Conservation (phyloP, 2,329 filamentous ascomycete genomes). For the Penicillium sp. region DNA sequence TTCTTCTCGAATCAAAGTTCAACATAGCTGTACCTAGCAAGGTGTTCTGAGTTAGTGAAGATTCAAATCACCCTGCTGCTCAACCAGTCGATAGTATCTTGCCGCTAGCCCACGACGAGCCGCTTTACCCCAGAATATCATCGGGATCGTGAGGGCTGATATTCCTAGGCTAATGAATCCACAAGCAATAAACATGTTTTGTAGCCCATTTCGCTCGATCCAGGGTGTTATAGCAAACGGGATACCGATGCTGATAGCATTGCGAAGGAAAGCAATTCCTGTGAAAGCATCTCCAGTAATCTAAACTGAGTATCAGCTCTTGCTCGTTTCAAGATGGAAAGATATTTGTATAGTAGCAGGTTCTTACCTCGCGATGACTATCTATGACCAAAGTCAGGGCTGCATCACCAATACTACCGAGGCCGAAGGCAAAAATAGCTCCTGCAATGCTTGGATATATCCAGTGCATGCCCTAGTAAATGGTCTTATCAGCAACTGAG, state of each 20-base stretch:
- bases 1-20: no score
- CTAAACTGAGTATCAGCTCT: not conserved
- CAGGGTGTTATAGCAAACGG: constrained; percentile 37
- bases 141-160: constrained; percentile 21
- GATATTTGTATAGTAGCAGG: not conserved
- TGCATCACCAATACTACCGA: constrained; percentile 44
- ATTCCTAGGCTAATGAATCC: constrained; percentile 31
- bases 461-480: constrained; percentile 48
- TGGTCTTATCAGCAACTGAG: not conserved
- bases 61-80: constrained; percentile 4
- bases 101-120: constrained; percentile 14
- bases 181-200: constrained; percentile 33
- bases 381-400: constrained; percentile 26
- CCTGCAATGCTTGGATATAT: constrained; percentile 45
- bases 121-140: constrained; percentile 29
- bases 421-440: constrained; percentile 43
- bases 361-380: constrained; percentile 40
- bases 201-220: constrained; percentile 28
- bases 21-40: no score
- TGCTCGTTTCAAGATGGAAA: not conserved
- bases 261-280: constrained; percentile 36
- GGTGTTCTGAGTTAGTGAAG: not conserved
- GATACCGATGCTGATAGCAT: constrained; percentile 36
- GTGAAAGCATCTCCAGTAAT: constrained; percentile 35
- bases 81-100: constrained; percentile 20